Base-by-base conservation (phyloP, 495 filamentous ascomycete genomes). In the Aspergillus ellipticus region DNA sequence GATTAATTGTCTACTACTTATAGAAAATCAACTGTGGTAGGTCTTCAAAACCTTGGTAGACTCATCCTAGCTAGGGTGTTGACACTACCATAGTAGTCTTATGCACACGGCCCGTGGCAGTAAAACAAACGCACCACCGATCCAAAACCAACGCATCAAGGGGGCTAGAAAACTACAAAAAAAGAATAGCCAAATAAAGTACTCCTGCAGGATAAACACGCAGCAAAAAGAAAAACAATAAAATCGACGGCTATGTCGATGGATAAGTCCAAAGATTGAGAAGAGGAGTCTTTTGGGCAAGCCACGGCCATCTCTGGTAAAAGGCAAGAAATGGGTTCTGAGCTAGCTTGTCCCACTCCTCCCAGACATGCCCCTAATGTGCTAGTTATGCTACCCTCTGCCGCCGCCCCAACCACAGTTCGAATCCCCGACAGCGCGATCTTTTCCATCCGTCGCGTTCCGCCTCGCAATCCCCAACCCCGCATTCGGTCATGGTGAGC, bases 311-410 rank as follows among this genome's bases (percentile, higher is more conserved):
- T 80, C 74, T 83, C 82, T 84, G 81, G 81, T 84, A 84, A 84
- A 84, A 84, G 81, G 81, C 81, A 84, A 84, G 82, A 81, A 79
- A 79, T 81, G 77, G 74, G 79, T 84, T 80, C 81, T 79, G 75
- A 63, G 68, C 73, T 78, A 79, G 73, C 57, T 67, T 75, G 74
- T 78, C 76, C 68, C 75, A 75, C 74, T 77, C 77, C 76, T 73
- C 71, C 52, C 49, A 48, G 46, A 6, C 26, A 1, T 0, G 0
- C 2, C 43, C 26, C n/a, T 0, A 41, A 55, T 51, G 4, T 61
- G 46, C 21, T 47, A 56, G 48, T 52, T 68, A 68, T 28, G n/a
- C 26, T n/a, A 28, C 15, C 11, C 11, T 20, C n/a, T 35, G 7
- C 5, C 2, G 1, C 15, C 9, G 2, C 6, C 9, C 7, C 4